These are phyloP conservation scores for Dacryopinax spathularia DNA, from an alignment of 768 basidiomycete species.

Conservation along the genomic window DNA sequence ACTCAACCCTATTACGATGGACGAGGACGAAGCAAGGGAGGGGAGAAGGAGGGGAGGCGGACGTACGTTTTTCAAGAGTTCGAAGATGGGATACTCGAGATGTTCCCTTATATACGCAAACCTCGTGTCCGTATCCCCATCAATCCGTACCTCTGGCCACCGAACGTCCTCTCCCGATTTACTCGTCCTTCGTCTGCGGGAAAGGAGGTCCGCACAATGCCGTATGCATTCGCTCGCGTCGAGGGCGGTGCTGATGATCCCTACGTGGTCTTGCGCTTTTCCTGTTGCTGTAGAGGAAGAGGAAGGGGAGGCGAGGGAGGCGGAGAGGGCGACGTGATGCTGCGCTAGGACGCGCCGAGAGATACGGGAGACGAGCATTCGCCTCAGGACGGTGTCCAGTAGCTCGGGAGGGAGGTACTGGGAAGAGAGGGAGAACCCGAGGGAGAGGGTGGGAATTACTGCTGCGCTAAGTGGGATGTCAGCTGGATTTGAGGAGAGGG, in stretches of 20 bases:
- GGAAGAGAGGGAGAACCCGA: conserved; percentile 75
- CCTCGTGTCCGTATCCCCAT: conserved; percentile 53
- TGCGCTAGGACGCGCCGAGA: conserved; percentile 79
- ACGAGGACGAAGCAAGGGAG: no score
- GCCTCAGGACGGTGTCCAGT: conserved; percentile 74
- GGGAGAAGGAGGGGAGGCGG: background rate
- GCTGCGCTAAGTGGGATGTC: conserved; percentile 38
- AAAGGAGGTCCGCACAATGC: conserved; percentile 47
- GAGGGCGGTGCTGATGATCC: conserved; percentile 69
- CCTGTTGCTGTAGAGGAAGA: conserved; percentile 25
- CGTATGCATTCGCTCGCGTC: conserved; percentile 56
- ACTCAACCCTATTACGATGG: no score
- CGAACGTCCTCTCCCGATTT: conserved; percentile 8
- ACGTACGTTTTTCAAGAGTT: conserved; percentile 75
- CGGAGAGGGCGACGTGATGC: conserved; percentile 73
- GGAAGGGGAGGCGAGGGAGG: conserved; percentile 28
- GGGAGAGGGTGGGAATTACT: conserved; percentile 66
- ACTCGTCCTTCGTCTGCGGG: conserved; percentile 25
- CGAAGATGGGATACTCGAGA: conserved; percentile 82
- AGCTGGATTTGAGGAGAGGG: conserved; percentile 2
- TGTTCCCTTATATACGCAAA: conserved; percentile 82
- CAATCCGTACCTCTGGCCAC: conserved; percentile 49
- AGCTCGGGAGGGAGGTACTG: conserved; percentile 61
- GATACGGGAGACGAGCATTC: conserved; percentile 83
- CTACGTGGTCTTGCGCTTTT: conserved; percentile 38